These are phyloP conservation scores for Ophiognomonia clavigignenti-juglandacearum DNA, from an alignment of 2,329 filamentous ascomycete species.

Conservation along the genomic window DNA sequence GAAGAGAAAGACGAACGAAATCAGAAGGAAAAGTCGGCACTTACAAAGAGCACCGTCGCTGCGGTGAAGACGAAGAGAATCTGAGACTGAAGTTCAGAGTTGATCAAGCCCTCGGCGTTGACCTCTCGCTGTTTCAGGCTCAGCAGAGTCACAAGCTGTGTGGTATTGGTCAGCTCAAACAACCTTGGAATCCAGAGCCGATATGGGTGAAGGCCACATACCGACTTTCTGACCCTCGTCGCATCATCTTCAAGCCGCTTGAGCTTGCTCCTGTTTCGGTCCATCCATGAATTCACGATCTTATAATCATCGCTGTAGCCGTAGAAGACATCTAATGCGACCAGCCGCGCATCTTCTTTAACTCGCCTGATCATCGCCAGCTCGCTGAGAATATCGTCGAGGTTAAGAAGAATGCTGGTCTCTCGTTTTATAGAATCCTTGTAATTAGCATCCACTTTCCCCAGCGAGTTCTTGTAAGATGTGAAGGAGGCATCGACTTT, in stretches of 20 bases:
- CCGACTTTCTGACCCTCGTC: not conserved
- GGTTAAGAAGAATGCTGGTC: not conserved
- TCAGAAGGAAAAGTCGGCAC: not conserved
- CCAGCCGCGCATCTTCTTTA: not conserved
- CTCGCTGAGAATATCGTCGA: not conserved
- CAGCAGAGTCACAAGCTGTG: not conserved
- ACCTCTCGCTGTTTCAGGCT: not conserved
- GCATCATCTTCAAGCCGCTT: not conserved
- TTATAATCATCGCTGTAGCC: not conserved
- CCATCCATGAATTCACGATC: not conserved
- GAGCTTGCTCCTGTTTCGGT: not conserved
- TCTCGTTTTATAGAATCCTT: not conserved
- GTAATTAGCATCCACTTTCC: not conserved
- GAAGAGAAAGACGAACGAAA: not conserved
- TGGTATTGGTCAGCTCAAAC: not conserved
- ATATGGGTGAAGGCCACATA: not conserved
- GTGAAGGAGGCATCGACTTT: not conserved
- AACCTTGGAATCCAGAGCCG: not conserved
- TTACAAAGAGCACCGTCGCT: slow-evolving; percentile 1
- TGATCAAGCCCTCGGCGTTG: slow-evolving; percentile 1
- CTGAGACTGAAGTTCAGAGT: not conserved
- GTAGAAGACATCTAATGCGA: not conserved
- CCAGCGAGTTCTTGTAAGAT: not conserved
- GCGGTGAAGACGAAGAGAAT: slow-evolving; percentile 3
- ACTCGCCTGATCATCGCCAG: not conserved